Conservation (phyloP, 1,284 basidiomycete species). For the Naganishia liquefaciens region DNA sequence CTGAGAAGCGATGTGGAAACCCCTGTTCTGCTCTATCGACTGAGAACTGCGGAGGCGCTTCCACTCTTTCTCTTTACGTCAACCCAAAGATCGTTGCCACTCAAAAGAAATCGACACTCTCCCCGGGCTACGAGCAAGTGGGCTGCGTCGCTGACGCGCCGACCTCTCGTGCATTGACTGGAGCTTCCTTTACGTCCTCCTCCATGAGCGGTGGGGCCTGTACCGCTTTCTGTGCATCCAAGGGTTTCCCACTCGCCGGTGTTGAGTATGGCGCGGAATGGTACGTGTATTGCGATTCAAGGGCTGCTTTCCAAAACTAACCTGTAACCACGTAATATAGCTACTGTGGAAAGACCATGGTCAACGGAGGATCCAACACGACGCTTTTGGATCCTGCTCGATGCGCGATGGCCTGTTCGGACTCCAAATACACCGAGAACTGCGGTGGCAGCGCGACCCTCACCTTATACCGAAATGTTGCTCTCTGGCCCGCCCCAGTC, state of each 20-base stretch:
- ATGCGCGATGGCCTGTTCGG: constrained; percentile 43
- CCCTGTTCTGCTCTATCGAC: constrained; percentile 40
- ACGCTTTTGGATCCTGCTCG: constrained; percentile 36
- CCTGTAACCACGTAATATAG: not conserved
- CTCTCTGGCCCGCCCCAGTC: constrained; percentile 55
- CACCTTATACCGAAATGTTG: constrained; percentile 59
- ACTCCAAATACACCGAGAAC: constrained; percentile 39
- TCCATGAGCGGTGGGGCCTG: constrained; percentile 31
- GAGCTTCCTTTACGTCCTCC: constrained; percentile 16
- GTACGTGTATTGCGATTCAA: not conserved
- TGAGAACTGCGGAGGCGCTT: constrained; percentile 46
- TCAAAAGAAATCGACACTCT: constrained; percentile 36
- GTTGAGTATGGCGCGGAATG: constrained; percentile 46
- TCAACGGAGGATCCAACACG: constrained; percentile 41
- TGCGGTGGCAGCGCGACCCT: constrained; percentile 49
- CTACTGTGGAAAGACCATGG: constrained; percentile 38
- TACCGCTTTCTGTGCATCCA: constrained; percentile 36
- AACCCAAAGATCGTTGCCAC: constrained; percentile 59
- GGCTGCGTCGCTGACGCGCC: constrained; percentile 29
- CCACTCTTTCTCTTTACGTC: constrained; percentile 57
- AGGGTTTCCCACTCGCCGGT: constrained; percentile 41
- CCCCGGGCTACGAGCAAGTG: constrained; percentile 29
- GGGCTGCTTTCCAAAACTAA: not conserved
- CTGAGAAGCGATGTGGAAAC: constrained; percentile 38
- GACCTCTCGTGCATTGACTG: constrained; percentile 23